Evolutionary conservation across 768 basidiomycete species (phyloP).

Genomic region (Auricularia heimuer): DNA sequence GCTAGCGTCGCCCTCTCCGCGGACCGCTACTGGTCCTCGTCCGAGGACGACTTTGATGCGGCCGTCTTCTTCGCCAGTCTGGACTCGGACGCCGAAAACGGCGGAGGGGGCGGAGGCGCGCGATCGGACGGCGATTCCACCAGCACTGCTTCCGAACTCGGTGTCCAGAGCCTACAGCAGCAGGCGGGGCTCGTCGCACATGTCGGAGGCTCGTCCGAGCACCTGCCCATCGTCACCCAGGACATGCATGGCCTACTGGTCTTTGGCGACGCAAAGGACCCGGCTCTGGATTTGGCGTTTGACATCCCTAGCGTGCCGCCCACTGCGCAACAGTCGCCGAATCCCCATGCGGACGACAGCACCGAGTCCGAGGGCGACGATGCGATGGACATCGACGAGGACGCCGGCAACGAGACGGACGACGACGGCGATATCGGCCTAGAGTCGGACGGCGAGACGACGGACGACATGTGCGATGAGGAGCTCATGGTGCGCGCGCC

Average conservation of each 20-base stretch:
- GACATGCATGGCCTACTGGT: constrained; percentile 69
- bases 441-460: constrained; percentile 53
- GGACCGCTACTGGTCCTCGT: constrained; percentile 54
- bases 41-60: constrained; percentile 72
- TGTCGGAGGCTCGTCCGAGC: not conserved
- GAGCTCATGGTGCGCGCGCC: constrained; percentile 36
- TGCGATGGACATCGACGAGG: constrained; percentile 39
- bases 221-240: constrained; percentile 42
- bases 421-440: constrained; percentile 19
- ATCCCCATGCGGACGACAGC: constrained; percentile 36
- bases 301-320: constrained; percentile 29
- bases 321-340: constrained; percentile 32
- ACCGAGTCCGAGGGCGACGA: constrained; percentile 37
- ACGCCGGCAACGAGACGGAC: constrained; percentile 18
- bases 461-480: constrained; percentile 78
- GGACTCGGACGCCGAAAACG: constrained; percentile 34
- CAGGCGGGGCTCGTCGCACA: not conserved
- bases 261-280: constrained; percentile 57
- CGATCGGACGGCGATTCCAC: constrained; percentile 11
- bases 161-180: constrained; percentile 1
- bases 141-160: constrained; percentile 27
- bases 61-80: constrained; percentile 78
- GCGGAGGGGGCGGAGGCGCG: constrained; percentile 27
- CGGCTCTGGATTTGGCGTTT: constrained; percentile 61
- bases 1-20: not conserved